A percentile compares a stretch with the other conserved stretches of the same genome.
These are phyloP conservation scores for Anaeramoeba ignava DNA, from an alignment of 78 protist species.

Conservation along the genomic window DNA sequence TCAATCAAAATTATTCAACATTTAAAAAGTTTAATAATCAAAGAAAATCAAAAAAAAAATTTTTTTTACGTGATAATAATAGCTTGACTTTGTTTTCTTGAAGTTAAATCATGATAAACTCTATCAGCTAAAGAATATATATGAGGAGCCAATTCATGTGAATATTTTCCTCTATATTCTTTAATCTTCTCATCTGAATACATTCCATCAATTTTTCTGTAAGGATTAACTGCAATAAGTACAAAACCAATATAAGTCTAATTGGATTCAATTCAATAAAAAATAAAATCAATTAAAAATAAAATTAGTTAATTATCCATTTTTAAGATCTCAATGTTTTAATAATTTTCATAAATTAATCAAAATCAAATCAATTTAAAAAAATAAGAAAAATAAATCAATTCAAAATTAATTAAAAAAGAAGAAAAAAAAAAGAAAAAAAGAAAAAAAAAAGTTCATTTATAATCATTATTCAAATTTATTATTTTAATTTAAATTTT, in stretches of 20 bases:
- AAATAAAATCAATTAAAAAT: too few species aligned
- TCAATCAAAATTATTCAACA: background rate
- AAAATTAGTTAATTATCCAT: too few species aligned
- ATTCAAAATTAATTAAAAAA: too few species aligned
- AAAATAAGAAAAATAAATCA: too few species aligned
- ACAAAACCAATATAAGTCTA: background rate
- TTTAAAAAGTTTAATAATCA: background rate
- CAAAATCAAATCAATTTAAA: too few species aligned
- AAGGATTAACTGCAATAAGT: background rate
- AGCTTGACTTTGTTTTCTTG: background rate
- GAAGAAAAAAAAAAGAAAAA: too few species aligned
- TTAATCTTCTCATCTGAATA: background rate
- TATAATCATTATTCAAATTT: too few species aligned
- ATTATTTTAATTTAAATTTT: too few species aligned
- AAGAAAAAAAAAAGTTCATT: too few species aligned
- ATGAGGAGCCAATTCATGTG: conserved; percentile 3
- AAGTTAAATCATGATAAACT: background rate
- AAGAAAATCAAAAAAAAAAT: background rate
- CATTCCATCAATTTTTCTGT: background rate
- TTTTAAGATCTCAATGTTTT: too few species aligned
- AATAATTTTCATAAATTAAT: too few species aligned
- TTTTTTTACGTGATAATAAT: background rate
- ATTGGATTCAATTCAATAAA: too few species aligned
- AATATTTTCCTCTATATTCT: background rate
- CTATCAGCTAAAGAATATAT: background rate